Conservation (phyloP, 2,329 filamentous ascomycete species). For the Colletotrichum sidae region DNA sequence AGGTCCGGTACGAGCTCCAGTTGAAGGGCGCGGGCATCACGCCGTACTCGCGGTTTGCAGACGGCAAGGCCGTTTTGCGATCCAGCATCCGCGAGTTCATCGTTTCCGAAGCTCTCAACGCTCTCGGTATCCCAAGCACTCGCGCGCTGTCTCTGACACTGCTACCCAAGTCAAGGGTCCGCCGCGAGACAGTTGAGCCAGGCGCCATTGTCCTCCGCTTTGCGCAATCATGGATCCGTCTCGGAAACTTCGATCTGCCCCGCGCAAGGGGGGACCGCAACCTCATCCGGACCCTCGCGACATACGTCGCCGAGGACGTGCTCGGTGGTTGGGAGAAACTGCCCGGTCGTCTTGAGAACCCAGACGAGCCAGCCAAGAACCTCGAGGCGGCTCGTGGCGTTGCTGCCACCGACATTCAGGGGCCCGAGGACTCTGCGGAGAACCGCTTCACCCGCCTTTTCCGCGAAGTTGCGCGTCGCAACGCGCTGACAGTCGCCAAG, state of each 20-base stretch:
- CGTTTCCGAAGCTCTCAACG: conserved; percentile 89
- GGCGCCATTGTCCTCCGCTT: conserved; percentile 94
- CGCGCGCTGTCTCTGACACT: conserved; percentile 86
- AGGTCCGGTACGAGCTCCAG: conserved; percentile 87
- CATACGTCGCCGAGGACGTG: conserved; percentile 88
- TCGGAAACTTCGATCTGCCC: conserved; percentile 97
- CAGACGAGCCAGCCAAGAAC: conserved; percentile 59
- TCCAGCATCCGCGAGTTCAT: conserved; percentile 96
- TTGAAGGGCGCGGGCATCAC: conserved; percentile 94
- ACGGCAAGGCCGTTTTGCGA: conserved; percentile 91
- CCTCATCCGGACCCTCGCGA: conserved; percentile 78
- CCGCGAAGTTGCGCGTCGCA: conserved; percentile 85
- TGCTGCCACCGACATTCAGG: conserved; percentile 70
- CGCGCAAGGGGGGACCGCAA: conserved; percentile 83
- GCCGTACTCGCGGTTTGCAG: conserved; percentile 95
- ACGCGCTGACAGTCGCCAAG: conserved; percentile 87
- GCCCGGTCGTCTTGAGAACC: conserved; percentile 69
- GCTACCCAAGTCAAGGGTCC: conserved; percentile 77
- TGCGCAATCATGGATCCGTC: conserved; percentile 88
- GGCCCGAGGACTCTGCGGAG: conserved; percentile 74
- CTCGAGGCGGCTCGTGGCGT: conserved; percentile 64
- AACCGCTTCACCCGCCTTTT: conserved; percentile 91
- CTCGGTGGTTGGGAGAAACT: conserved; percentile 89
- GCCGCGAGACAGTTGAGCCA: conserved; percentile 85
- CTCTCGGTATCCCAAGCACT: conserved; percentile 86